Evolutionary conservation across 2,329 filamentous ascomycete genomes (phyloP).

Genomic region (Seiridium unicorne): DNA sequence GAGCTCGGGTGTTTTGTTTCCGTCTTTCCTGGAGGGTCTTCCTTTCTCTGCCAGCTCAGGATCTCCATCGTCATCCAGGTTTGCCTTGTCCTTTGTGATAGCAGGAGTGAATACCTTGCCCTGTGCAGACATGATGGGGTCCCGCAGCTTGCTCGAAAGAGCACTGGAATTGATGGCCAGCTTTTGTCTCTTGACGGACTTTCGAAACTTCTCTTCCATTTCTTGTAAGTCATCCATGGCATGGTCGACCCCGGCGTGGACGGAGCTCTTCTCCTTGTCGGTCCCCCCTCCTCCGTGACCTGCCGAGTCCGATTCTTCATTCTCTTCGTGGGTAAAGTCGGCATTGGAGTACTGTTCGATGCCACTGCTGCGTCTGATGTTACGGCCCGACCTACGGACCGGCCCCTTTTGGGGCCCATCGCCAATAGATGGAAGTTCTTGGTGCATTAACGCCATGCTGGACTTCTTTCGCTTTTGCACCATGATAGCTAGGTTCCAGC

Average conservation of each 20-base stretch:
- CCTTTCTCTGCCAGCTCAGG: background rate
- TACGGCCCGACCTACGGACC: constrained; percentile 8
- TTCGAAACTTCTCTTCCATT: constrained; percentile 47
- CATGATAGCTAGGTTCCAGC: constrained; percentile 25
- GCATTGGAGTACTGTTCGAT: background rate
- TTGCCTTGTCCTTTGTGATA: constrained; percentile 7
- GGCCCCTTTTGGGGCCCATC: background rate
- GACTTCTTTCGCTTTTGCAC: constrained; percentile 37
- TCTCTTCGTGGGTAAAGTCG: background rate
- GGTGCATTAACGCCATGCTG: constrained; percentile 14
- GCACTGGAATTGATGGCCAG: constrained; percentile 42
- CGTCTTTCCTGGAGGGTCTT: background rate
- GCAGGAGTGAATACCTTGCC: constrained; percentile 28
- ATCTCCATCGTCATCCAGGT: constrained; percentile 6
- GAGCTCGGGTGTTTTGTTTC: background rate
- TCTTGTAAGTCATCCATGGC: constrained; percentile 44
- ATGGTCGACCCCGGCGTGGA: constrained; percentile 29
- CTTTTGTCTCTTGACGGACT: constrained; percentile 43
- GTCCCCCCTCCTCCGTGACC: background rate
- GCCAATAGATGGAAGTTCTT: constrained; percentile 10
- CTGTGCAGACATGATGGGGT: too few species aligned
- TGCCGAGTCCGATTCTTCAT: background rate
- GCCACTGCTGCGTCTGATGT: background rate
- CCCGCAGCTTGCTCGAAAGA: constrained; percentile 11
- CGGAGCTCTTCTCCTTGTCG: constrained; percentile 11